Base-by-base conservation (phyloP, 257 asterid species). In the Solanum chiquidenum region DNA sequence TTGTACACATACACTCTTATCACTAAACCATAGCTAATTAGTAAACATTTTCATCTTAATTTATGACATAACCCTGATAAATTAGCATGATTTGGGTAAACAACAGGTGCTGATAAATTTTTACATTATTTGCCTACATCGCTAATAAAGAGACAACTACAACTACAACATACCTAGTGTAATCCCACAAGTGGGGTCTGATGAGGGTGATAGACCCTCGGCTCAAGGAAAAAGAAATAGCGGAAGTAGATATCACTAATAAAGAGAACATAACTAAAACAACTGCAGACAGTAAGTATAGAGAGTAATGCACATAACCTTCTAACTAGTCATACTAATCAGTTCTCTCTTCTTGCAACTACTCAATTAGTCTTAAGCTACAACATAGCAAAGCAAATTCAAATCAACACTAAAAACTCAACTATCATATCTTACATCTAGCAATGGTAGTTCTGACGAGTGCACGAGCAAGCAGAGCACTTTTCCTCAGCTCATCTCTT, bases 391-490 rank as follows among this genome's bases (percentile, higher is more conserved):
- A 75, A 62, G 31, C 7, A 23, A 85, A 85, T 73, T 1, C 68
- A 29, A 74, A 1, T 23, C 44, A 38, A 12, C 25, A 72, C 16
- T 0, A 85, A 38, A 42, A 60, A 72, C 16, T 52, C 14, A 76
- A 74, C 23, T 58, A n/a, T 66, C 2, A 55, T 12, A 55, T 76
- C 97, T 88, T 93, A 94, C 99, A 96, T 94, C 95, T 94, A 89
- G 99, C 94, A 87, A 95, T 92, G 7, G 98, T 95, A 14, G 99
- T 93, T 58, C 98, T 95, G 87, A 94, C 94, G 88, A 96, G 89
- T 68, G 92, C 92, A 8, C 98, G 98, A 31, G 99, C 95, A 25
- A 96, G 87, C 90, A 96, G 64, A 12, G 98, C 96, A 27, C 92
- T 91, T 91, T 94, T 96, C 91, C 94, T 94, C 72, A 89, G 87